Base-by-base conservation (phyloP, 805 yeast species). In the Wickerhamomyces ciferrii region DNA sequence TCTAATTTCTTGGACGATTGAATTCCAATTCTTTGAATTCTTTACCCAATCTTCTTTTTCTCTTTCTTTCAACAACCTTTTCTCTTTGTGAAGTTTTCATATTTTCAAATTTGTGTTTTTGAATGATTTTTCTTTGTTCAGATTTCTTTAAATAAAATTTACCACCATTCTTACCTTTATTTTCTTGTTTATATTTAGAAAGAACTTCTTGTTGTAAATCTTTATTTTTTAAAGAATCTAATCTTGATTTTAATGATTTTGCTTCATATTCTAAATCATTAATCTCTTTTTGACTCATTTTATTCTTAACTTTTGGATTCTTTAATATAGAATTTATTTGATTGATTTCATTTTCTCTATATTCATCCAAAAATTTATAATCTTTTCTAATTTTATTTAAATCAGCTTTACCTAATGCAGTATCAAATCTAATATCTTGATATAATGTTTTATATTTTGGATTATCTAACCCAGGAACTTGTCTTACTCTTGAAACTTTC, bases 401-500 rank as follows among this genome's bases (percentile, higher is more conserved):
- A 61, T 91, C 92, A 1, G 94, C 87, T 55, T 81, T 84, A 47
- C 98, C 98, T 52, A 81, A 80, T 0, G 96, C 90, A 3, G 92
- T 77, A 64, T 94, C 97, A 62, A 94, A 94, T 54, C 99, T 74
- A 31, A 95, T 84, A 68, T 94, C 99, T 42, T 79, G 75, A 61
- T 85, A 83, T 25, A 84, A 65, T 15, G 69, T 70, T 15, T 63
- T 56, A 43, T 63, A 56, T 46, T 66, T 70, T 21, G 69, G 67
- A 21, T 65, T 58, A 42, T 70, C 72, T 41, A 85, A 60, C 0
- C 92, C 94, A 2, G 87, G 92, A 13, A 91, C 82, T 39, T 83
- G 81, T 53, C 98, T 74, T 34, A 88, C 71, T 52, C 73, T 71
- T 0, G 88, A 70, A 0, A 85, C 95, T 17, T 83, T 84, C 52